Base-by-base conservation (phyloP, 768 basidiomycete genomes). In the Termitomyces sp. region DNA sequence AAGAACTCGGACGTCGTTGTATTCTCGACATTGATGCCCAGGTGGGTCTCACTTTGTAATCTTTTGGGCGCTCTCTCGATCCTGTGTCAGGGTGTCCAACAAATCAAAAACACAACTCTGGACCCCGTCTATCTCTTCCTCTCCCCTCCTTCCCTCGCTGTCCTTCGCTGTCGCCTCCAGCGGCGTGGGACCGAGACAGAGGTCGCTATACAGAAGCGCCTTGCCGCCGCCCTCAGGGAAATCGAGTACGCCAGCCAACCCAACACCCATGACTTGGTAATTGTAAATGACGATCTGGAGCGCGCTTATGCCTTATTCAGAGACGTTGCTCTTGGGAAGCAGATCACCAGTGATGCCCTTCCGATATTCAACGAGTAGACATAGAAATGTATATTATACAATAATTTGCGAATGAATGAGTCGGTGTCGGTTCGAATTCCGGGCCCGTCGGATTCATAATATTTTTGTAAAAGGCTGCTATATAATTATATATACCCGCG, bases 1-100 rank as follows among this genome's bases (percentile, higher is more conserved):
- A 84, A 37, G 72, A 79, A 18, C 76, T 81, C 3, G 93, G 91
- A 16, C 83, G 81, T 61, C 85, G 93, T 13, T 98, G 96, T 70
- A 88, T 98, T 59, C 81, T 98, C 41, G 96, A 98, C 70, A 98
- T 98, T 59, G 96, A 98, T 68, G 88, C 91, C 11, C 95, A 98
- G 88, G 93, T 91, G 69, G 58, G 78, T 75, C 49, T 20, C 46
- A 47, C 56, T 45, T 46, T 55, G 24, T 61, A 30, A 20, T 54
- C 11, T 24, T 12, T 6, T 48, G 54, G 45, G 33, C 42, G 22
- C 27, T 57, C 54, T 50, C 44, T 64, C 59, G 49, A 67, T 64
- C 61, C 64, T 57, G 59, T 53, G 59, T 55, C 72, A 95, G 93
- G 96, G 96, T 52, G 92, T 98, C 60, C 88, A 86, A 58, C 91